phyloP scores from a whole-genome alignment of 2,329 filamentous ascomycete species.

The Talaromyces sp. region DNA sequence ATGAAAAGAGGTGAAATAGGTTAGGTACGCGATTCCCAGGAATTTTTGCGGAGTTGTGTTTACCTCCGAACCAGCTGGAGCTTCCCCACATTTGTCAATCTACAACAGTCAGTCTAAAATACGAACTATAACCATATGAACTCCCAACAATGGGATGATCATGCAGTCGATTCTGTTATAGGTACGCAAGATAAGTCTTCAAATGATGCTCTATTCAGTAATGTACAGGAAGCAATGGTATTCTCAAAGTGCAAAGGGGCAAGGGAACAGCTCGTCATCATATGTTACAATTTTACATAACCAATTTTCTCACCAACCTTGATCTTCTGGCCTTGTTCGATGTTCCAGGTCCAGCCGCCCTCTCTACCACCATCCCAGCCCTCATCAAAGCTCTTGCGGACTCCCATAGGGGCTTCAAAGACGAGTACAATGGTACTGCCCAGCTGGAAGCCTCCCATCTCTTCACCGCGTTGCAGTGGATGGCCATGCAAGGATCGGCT shows the following conservation, averaged over 20 bases:
- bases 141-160: background rate
- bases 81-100: slow-evolving; percentile 9
- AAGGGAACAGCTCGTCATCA: background rate
- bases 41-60: slow-evolving; percentile 17
- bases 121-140: background rate
- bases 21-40: background rate
- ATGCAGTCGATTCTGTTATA: background rate
- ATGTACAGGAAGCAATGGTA: background rate
- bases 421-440: slow-evolving; percentile 94
- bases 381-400: slow-evolving; percentile 56
- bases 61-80: slow-evolving; percentile 7
- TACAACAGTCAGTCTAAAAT: background rate
- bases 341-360: slow-evolving; percentile 78
- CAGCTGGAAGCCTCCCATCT: slow-evolving; percentile 97
- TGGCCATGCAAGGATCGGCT: slow-evolving; percentile 77
- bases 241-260: background rate
- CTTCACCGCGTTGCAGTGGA: slow-evolving; percentile 79
- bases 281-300: slow-evolving; percentile 52
- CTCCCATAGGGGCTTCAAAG: slow-evolving; percentile 81
- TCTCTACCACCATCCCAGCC: slow-evolving; percentile 57
- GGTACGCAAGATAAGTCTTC: background rate
- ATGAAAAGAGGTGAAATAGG: background rate
- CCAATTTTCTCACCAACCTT: slow-evolving; percentile 87
- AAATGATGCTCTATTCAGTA: background rate
- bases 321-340: slow-evolving; percentile 82